phyloP scores from a whole-genome alignment of 345 rosid species.

The Pelargonium nanum region DNA sequence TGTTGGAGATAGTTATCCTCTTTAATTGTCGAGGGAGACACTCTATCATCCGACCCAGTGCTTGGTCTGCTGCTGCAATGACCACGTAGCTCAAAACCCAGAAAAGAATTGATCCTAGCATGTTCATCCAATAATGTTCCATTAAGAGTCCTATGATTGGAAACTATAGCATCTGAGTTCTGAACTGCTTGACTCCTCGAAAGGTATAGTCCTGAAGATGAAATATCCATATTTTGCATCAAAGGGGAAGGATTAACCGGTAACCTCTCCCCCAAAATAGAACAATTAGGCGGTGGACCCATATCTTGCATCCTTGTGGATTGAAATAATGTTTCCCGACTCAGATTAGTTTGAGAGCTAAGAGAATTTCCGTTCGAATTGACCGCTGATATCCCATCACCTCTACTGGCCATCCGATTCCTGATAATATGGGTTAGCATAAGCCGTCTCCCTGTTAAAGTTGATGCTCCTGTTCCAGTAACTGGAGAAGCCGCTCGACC shows the following conservation, averaged over 20 bases:
- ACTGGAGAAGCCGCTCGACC: constrained; percentile 33
- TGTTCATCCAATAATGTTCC: constrained; percentile 44
- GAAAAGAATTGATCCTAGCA: constrained; percentile 22
- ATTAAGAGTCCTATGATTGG: constrained; percentile 26
- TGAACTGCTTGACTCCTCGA: constrained; percentile 33
- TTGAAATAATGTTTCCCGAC: constrained; percentile 37
- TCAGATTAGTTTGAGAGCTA: constrained; percentile 32
- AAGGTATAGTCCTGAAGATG: constrained; percentile 29
- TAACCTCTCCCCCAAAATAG: constrained; percentile 33
- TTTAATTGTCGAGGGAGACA: constrained; percentile 19
- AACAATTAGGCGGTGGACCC: constrained; percentile 17
- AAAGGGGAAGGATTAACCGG: constrained; percentile 28
- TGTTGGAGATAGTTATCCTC: constrained; percentile 30
- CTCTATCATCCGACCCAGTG: constrained; percentile 23
- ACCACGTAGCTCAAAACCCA: constrained; percentile 29
- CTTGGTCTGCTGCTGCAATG: constrained; percentile 35
- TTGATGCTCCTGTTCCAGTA: constrained; percentile 63
- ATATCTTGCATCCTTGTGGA: constrained; percentile 26
- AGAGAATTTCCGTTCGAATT: constrained; percentile 27
- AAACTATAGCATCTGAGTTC: constrained; percentile 15
- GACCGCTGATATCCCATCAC: constrained; percentile 34
- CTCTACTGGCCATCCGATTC: constrained; percentile 38
- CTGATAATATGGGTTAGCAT: too few relatives aligned
- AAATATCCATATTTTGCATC: constrained; percentile 27
- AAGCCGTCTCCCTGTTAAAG: constrained; percentile 76